Evolutionary conservation across 2,329 filamentous ascomycete species (phyloP).

Genomic region (Cordyceps tenuipes): DNA sequence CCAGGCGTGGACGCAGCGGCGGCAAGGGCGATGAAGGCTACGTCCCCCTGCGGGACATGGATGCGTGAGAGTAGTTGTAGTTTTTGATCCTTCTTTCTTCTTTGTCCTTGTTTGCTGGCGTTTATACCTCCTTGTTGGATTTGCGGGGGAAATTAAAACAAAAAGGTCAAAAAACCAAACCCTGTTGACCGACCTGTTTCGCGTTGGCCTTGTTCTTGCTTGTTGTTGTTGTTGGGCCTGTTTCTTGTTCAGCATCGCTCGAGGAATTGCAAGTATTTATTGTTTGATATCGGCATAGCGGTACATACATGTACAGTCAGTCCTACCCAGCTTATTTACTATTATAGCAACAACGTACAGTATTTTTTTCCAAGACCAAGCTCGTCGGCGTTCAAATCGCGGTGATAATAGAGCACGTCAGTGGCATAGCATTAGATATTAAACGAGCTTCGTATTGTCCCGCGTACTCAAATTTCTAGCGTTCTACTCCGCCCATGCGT

Average conservation of each 20-base stretch:
- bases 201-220: too few relatives aligned
- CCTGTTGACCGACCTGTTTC: too few relatives aligned
- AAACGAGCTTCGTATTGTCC: background rate
- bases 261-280: background rate
- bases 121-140: background rate
- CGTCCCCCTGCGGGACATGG: slow-evolving; percentile 48
- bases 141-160: too few relatives aligned
- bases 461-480: background rate
- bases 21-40: slow-evolving; percentile 46
- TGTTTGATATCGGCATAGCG: background rate
- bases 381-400: too few relatives aligned
- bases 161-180: too few relatives aligned
- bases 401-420: too few relatives aligned
- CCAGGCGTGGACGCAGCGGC: slow-evolving; percentile 21
- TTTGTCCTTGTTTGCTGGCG: background rate
- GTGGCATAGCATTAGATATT: background rate
- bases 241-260: background rate
- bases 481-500: background rate
- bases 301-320: background rate
- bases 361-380: background rate
- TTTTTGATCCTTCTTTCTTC: background rate
- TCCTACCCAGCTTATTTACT: background rate
- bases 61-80: slow-evolving; percentile 20
- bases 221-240: too few relatives aligned
- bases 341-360: background rate